Conservation (phyloP, 805 yeast species). For the Wickerhamomyces ciferrii region DNA sequence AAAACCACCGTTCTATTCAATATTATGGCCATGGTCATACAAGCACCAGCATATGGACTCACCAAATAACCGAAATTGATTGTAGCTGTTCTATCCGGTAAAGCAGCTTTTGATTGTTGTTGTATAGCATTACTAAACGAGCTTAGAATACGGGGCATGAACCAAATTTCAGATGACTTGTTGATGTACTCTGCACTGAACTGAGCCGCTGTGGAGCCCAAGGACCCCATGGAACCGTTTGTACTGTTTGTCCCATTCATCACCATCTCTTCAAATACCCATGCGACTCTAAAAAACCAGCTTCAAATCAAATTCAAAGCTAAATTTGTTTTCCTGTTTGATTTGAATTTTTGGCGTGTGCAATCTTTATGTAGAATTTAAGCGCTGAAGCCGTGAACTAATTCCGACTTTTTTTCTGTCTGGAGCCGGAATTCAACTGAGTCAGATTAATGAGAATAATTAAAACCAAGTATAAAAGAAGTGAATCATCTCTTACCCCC, state of each 20-base stretch:
- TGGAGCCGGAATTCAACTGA: not conserved
- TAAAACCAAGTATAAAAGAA: not conserved
- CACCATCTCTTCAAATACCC: too few species aligned
- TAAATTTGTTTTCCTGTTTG: too few species aligned
- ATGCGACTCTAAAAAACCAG: too few species aligned
- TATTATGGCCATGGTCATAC: constrained; percentile 53
- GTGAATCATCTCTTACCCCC: too few species aligned
- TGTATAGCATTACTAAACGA: constrained; percentile 17
- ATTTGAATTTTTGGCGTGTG: not conserved
- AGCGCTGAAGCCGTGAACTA: not conserved
- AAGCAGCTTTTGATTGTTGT: constrained; percentile 14
- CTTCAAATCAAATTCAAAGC: too few species aligned
- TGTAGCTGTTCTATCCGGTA: constrained; percentile 1
- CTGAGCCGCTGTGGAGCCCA: not conserved
- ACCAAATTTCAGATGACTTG: not conserved
- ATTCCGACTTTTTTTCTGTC: not conserved
- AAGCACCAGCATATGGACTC: constrained; percentile 44
- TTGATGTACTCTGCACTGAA: not conserved
- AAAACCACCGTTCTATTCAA: constrained; percentile 54
- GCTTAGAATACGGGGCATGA: constrained; percentile 4
- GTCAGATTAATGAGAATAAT: not conserved
- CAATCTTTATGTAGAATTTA: not conserved
- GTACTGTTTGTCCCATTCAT: not conserved
- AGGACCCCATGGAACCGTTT: not conserved
- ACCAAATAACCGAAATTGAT: constrained; percentile 34